phyloP scores from a whole-genome alignment of 2,329 filamentous ascomycete species.

The Aspergillus fijiensis region DNA sequence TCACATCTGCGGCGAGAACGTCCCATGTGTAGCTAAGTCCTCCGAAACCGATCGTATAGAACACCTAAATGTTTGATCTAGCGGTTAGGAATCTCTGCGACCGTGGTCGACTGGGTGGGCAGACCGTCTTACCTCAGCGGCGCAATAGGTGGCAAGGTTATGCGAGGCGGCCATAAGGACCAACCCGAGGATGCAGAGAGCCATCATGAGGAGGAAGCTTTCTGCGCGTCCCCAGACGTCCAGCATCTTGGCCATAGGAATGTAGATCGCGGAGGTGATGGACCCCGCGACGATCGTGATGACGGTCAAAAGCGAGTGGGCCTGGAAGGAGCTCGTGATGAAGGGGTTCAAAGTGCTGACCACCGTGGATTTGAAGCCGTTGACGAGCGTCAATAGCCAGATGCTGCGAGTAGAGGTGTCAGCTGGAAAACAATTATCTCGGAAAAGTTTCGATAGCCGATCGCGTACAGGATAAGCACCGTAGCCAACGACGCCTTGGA shows the following conservation, averaged over 20 bases:
- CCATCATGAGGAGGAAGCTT: slow-evolving; percentile 53
- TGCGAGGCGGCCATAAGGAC: slow-evolving; percentile 63
- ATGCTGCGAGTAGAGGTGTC: slow-evolving; percentile 27
- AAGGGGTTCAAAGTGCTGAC: slow-evolving; percentile 45
- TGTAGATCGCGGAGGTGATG: slow-evolving; percentile 57
- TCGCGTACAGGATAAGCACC: slow-evolving; percentile 41
- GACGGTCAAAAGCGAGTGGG: slow-evolving; percentile 54
- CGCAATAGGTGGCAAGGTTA: slow-evolving; percentile 61
- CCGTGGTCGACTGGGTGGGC: too few species aligned
- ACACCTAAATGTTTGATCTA: slow-evolving; percentile 45
- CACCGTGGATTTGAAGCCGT: slow-evolving; percentile 38
- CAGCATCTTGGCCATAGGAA: slow-evolving; percentile 63
- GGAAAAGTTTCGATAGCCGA: too few species aligned
- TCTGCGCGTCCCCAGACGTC: slow-evolving; percentile 63
- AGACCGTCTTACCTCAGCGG: slow-evolving; percentile 33
- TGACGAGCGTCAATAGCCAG: slow-evolving; percentile 40
- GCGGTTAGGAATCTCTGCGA: too few species aligned
- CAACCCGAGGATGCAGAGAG: slow-evolving; percentile 49
- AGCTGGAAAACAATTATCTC: too few species aligned
- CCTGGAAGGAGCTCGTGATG: slow-evolving; percentile 51
- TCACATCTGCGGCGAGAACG: slow-evolving; percentile 64
- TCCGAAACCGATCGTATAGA: slow-evolving; percentile 59
- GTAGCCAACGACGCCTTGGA: slow-evolving; percentile 39
- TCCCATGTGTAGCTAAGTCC: slow-evolving; percentile 58
- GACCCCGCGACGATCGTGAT: slow-evolving; percentile 56